Evolutionary conservation across 78 protist genomes (phyloP).

Genomic region (Planoprotostelium fungivorum): DNA sequence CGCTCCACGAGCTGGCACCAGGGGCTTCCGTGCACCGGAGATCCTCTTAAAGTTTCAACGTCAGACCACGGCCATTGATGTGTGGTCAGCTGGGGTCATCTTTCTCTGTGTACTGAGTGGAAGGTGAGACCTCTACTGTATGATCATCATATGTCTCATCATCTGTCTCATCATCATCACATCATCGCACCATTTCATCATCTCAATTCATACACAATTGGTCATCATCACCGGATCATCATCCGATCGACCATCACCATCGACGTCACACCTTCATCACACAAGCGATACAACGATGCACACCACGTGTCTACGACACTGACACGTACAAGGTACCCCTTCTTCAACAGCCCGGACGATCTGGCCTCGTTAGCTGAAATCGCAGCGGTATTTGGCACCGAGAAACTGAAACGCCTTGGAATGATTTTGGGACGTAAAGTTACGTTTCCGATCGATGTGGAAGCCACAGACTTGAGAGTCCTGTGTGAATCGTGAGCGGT

Average conservation of each 20-base stretch:
- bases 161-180: too few species aligned
- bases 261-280: too few species aligned
- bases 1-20: conserved; percentile 72
- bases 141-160: too few species aligned
- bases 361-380: conserved; percentile 36
- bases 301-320: too few species aligned
- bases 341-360: conserved; percentile 63
- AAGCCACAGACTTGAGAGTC: conserved; percentile 14
- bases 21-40: conserved; percentile 84
- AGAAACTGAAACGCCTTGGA: conserved; percentile 20
- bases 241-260: too few species aligned
- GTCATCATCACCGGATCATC: too few species aligned
- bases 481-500: conserved; percentile 1
- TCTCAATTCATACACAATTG: too few species aligned
- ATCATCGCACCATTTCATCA: too few species aligned
- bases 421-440: conserved; percentile 16
- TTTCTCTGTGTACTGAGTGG: conserved; percentile 43
- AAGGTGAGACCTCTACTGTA: too few species aligned
- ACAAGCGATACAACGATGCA: too few species aligned
- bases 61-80: conserved; percentile 70
- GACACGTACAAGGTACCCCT: conserved; percentile 60
- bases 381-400: conserved; percentile 28
- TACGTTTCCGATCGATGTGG: conserved; percentile 7
- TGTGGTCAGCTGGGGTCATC: conserved; percentile 80
- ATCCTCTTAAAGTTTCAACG: conserved; percentile 41